Evolutionary conservation across 768 basidiomycete species (phyloP), one percentile per base, ranked within the genome.

Genomic region (Lyophyllum semitale): DNA sequence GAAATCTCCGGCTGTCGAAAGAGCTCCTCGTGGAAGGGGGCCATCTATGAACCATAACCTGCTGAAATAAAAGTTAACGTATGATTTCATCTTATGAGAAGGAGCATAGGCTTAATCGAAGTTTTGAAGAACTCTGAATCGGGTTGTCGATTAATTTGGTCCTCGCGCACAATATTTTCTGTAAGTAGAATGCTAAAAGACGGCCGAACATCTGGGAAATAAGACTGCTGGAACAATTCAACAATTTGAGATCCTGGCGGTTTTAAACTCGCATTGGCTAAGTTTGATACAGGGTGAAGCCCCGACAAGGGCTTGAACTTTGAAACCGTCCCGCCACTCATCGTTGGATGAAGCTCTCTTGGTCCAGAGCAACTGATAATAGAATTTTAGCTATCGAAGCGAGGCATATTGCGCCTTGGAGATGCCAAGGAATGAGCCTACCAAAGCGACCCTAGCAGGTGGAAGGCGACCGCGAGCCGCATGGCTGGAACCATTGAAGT

Each of bases 131-230:
- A 55, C 48, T 27, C 46, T 49, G 29, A 25, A 49, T 53, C 43
- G 45, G 47, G 26, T 44, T 48, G 55, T 60, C 43, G 55, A 37
- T 45, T 57, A 40, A 51, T 48, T 22, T 32, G 43, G 30, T 33
- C 35, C 38, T 22, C n/a, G 48, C 48, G 4, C 25, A 33, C 20
- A 18, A 41, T 51, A 49, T 57, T 53, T 51, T 47, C 46, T 56
- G 52, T 54, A 51, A 51, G 48, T 51, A 57, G 57, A 57, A 54
- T 32, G 49, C 45, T 48, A 48, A 51, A 49, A 46, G 40, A 52
- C 51, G 20, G 48, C 47, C 41, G 27, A 32, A 42, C 40, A 53
- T 43, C 18, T 2, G 45, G 42, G 42, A 53, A 48, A 53, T 46
- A 47, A 50, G 23, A 11, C 4, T 25, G 13, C 27, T n/a, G 25